phyloP scores from a whole-genome alignment of 148 eudicot genomes.

The Fallopia convolvulus region DNA sequence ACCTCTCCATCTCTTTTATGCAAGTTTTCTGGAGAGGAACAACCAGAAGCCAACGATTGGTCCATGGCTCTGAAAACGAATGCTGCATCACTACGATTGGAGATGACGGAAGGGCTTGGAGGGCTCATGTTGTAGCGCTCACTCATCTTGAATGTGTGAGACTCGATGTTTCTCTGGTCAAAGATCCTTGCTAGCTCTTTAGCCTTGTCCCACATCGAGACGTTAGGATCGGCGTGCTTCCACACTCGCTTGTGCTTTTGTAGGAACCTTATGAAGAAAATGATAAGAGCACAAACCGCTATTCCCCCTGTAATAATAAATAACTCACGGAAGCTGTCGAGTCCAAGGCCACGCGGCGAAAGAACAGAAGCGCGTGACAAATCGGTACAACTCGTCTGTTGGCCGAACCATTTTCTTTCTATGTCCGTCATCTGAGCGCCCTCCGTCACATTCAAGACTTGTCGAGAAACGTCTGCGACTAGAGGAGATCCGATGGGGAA shows the following conservation, averaged over 20 bases:
- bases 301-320: slow-evolving; percentile 24
- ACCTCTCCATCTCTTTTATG: not conserved
- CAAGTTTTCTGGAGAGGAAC: not conserved
- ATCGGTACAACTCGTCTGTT: slow-evolving; percentile 7
- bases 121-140: slow-evolving; percentile 9
- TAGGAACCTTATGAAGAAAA: slow-evolving; percentile 12
- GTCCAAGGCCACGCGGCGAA: slow-evolving; percentile 17
- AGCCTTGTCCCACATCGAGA: slow-evolving; percentile 10
- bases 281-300: slow-evolving; percentile 11
- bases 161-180: slow-evolving; percentile 19
- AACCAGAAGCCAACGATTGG: not conserved
- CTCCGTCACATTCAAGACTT: slow-evolving; percentile 10
- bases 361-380: not conserved
- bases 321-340: slow-evolving; percentile 25
- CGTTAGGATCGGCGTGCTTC: not conserved
- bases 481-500: slow-evolving; percentile 21
- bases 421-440: slow-evolving; percentile 17
- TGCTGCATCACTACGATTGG: not conserved
- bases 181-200: slow-evolving; percentile 8
- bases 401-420: slow-evolving; percentile 16
- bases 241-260: slow-evolving; percentile 13
- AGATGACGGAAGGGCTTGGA: slow-evolving; percentile 3
- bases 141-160: slow-evolving; percentile 17
- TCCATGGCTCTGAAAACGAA: not conserved
- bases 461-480: slow-evolving; percentile 20